phyloP scores from a whole-genome alignment of 768 basidiomycete species.

The Lactarius vividus region DNA sequence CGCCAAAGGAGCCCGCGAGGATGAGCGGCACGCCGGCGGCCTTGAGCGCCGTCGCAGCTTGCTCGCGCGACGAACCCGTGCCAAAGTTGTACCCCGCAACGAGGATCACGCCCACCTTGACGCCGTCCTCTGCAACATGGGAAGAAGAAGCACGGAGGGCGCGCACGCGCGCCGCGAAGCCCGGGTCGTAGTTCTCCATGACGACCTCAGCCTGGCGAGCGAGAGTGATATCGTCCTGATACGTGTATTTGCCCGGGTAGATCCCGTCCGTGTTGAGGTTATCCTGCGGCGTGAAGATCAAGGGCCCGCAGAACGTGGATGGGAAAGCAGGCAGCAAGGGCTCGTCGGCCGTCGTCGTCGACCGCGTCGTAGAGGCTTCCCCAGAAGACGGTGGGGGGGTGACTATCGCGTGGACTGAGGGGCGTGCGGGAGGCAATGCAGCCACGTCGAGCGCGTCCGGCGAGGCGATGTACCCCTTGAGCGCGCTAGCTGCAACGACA shows the following conservation, averaged over 20 bases:
- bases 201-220: slow-evolving; percentile 92
- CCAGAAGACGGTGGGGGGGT: slow-evolving; percentile 28
- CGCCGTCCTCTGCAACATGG: slow-evolving; percentile 20
- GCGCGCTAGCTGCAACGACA: slow-evolving; percentile 93
- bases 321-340: slow-evolving; percentile 83
- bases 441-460: slow-evolving; percentile 65
- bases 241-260: slow-evolving; percentile 98
- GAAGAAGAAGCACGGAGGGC: slow-evolving; percentile 37
- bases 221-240: slow-evolving; percentile 98
- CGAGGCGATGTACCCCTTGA: slow-evolving; percentile 86
- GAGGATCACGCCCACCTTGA: slow-evolving; percentile 68
- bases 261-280: slow-evolving; percentile 98
- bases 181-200: slow-evolving; percentile 98
- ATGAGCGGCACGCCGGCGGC: slow-evolving; percentile 91
- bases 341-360: slow-evolving; percentile 43
- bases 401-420: slow-evolving; percentile 58
- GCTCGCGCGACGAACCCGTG: slow-evolving; percentile 96
- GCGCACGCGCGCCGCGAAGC: slow-evolving; percentile 71
- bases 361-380: slow-evolving; percentile 23
- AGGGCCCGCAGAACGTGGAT: slow-evolving; percentile 68
- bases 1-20: slow-evolving; percentile 96
- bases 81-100: slow-evolving; percentile 98
- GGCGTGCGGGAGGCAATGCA: slow-evolving; percentile 46
- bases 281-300: slow-evolving; percentile 95
- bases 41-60: slow-evolving; percentile 96